phyloP scores from a whole-genome alignment of 2,329 filamentous ascomycete genomes.

The Geoglossum cookeanum region DNA sequence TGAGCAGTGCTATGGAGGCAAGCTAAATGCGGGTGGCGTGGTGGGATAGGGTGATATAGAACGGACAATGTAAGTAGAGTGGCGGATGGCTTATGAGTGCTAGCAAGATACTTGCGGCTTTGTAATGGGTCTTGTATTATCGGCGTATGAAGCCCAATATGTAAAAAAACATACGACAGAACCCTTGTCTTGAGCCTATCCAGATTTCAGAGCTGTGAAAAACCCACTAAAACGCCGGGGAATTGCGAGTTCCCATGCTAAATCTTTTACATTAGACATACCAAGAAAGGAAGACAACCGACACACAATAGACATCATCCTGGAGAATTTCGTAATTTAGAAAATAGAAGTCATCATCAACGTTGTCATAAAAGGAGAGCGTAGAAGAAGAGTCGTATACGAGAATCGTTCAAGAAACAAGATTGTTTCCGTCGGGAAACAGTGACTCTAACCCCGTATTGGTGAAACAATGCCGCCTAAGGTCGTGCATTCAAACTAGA shows the following conservation, averaged over 20 bases:
- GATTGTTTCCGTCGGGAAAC: neutral
- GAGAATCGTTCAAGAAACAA: neutral
- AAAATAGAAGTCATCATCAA: neutral
- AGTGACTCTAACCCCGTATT: neutral
- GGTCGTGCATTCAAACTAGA: neutral
- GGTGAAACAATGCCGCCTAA: neutral
- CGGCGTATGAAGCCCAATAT: neutral
- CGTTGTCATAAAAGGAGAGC: neutral
- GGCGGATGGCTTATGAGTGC: neutral
- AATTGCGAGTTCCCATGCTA: neutral
- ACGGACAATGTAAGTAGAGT: too few species aligned
- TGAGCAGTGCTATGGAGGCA: too few species aligned
- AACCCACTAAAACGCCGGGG: neutral
- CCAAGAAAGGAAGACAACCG: neutral
- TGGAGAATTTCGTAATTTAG: neutral
- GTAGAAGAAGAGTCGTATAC: neutral
- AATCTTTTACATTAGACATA: constrained; percentile 2
- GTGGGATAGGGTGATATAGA: too few species aligned
- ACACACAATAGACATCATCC: neutral
- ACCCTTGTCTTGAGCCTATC: neutral
- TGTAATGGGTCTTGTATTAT: neutral
- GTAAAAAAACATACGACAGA: neutral
- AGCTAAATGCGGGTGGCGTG: too few species aligned
- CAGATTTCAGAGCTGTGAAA: neutral
- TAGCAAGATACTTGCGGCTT: neutral